Evolutionary conservation across 345 rosid genomes (phyloP).

Genomic region (Moricandia moricandioides): DNA sequence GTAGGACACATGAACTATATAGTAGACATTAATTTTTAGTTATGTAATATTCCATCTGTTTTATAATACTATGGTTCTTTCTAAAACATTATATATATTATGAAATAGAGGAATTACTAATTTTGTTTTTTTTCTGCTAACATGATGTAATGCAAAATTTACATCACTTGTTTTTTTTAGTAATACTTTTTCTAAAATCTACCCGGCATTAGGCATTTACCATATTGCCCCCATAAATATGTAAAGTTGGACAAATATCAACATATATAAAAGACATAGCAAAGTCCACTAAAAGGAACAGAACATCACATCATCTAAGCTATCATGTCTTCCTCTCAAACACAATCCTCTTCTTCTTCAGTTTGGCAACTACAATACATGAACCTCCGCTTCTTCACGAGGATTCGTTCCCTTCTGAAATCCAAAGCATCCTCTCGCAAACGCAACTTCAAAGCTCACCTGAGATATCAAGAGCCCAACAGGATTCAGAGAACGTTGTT

Average conservation of each 20-base stretch:
- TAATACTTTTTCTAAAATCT: background rate
- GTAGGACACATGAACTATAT: background rate
- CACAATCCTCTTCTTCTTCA: conserved; percentile 41
- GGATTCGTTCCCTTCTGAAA: conserved; percentile 56
- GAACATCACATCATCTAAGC: conserved; percentile 12
- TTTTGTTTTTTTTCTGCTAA: too few relatives aligned
- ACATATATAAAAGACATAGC: conserved; percentile 13
- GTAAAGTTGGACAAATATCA: conserved; percentile 16
- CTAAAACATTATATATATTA: background rate
- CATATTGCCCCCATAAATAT: conserved; percentile 20
- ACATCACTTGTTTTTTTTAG: background rate
- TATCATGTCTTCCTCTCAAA: conserved; percentile 37
- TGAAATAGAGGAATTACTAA: too few relatives aligned
- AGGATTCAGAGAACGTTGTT: conserved; percentile 1
- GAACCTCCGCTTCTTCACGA: conserved; percentile 57
- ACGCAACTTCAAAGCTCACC: conserved; percentile 12
- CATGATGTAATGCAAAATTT: background rate
- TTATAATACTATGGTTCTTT: too few relatives aligned
- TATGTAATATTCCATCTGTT: background rate
- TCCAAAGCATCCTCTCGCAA: conserved; percentile 46
- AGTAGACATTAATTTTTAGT: background rate
- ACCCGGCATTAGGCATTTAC: conserved; percentile 24
- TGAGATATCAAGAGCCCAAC: conserved; percentile 27
- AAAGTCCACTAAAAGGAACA: conserved; percentile 31
- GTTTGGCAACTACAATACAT: conserved; percentile 43